Evolutionary conservation across 768 basidiomycete species (phyloP).

Genomic region (Rhodotorula sphaerocarpa): DNA sequence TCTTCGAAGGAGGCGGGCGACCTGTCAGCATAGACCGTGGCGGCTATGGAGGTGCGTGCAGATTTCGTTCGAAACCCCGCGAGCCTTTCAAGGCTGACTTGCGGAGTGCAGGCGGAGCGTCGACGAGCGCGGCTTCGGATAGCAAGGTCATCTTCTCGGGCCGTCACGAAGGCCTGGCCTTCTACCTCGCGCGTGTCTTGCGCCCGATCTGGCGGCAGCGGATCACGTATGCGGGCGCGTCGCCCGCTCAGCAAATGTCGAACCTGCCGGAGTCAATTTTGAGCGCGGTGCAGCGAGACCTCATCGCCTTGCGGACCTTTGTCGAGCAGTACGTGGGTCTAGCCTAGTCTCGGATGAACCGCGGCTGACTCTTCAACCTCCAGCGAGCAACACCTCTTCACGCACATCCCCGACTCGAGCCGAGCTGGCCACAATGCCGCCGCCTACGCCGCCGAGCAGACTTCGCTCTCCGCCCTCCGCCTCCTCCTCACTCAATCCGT

Average conservation of each 20-base stretch:
- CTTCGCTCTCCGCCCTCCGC: slow-evolving; percentile 52
- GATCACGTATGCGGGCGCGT: slow-evolving; percentile 48
- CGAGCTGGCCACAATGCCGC: slow-evolving; percentile 5
- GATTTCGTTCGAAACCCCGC: background rate
- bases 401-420: slow-evolving; percentile 22
- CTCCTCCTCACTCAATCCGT: slow-evolving; percentile 72
- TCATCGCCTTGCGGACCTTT: slow-evolving; percentile 56
- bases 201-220: slow-evolving; percentile 80
- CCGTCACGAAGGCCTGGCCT: slow-evolving; percentile 73
- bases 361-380: slow-evolving; percentile 20
- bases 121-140: slow-evolving; percentile 23
- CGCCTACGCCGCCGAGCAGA: slow-evolving; percentile 61
- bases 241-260: slow-evolving; percentile 38
- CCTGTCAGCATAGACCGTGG: slow-evolving; percentile 48
- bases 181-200: slow-evolving; percentile 77
- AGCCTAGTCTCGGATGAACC: background rate
- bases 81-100: background rate
- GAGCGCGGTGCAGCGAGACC: slow-evolving; percentile 67
- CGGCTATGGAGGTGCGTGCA: slow-evolving; percentile 20
- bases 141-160: slow-evolving; percentile 60
- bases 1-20: slow-evolving; percentile 48
- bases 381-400: slow-evolving; percentile 58
- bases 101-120: slow-evolving; percentile 6
- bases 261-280: slow-evolving; percentile 58
- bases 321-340: slow-evolving; percentile 24